phyloP scores from a whole-genome alignment of 208 protist species.

The Acanthamoeba castellanii region DNA sequence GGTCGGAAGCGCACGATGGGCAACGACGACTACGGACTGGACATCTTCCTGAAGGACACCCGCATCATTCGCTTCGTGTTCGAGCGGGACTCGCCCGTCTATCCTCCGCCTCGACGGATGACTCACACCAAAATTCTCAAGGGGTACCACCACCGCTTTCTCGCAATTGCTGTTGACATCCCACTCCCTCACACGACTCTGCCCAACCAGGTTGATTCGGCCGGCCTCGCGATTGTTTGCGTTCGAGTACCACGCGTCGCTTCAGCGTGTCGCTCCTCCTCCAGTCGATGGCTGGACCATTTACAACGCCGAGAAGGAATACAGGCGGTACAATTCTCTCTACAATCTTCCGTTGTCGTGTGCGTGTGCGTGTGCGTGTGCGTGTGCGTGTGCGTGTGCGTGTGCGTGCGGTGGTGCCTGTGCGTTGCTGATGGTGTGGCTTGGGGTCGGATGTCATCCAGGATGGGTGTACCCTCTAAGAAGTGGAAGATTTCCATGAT shows the following conservation, averaged over 20 bases:
- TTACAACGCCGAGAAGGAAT: conserved; percentile 50
- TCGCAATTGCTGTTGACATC: background rate
- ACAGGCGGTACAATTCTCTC: background rate
- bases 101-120: conserved; percentile 56
- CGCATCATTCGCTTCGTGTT: conserved; percentile 60
- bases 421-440: background rate
- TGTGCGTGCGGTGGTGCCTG: background rate
- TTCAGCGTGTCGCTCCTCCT: background rate
- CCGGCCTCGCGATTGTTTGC: conserved; percentile 37
- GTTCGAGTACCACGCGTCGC: conserved; percentile 18
- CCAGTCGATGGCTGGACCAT: conserved; percentile 72
- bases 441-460: background rate
- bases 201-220: background rate
- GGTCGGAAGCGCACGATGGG: conserved; percentile 45
- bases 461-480: conserved; percentile 31
- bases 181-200: background rate
- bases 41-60: conserved; percentile 63
- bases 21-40: conserved; percentile 55
- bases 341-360: background rate
- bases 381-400: background rate
- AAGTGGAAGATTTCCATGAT: conserved; percentile 74
- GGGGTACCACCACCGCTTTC: background rate
- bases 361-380: background rate
- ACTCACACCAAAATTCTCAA: conserved; percentile 38
- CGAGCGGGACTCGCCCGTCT: conserved; percentile 48